Evolutionary conservation across 805 yeast species (phyloP).

Genomic region (Wickerhamomyces queroliae): DNA sequence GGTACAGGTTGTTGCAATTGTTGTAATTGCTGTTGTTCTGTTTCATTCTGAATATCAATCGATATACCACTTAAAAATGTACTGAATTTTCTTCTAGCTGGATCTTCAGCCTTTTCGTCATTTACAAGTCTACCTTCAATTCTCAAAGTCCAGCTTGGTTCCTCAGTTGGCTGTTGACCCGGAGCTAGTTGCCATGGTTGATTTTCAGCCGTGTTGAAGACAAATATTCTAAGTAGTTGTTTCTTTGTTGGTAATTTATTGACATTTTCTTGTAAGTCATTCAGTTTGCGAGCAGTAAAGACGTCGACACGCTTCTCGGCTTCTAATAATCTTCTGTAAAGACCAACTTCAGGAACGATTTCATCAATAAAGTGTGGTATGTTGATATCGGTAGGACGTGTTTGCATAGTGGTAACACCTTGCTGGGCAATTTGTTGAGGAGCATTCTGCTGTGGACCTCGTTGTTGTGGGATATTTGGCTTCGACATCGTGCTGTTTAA

Average conservation of each 20-base stretch:
- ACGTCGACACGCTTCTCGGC: constrained; percentile 84
- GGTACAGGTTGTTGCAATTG: constrained; percentile 21
- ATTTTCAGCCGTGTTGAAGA: constrained; percentile 76
- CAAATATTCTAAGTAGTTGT: constrained; percentile 67
- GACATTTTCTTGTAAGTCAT: constrained; percentile 74
- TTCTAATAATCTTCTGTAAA: constrained; percentile 64
- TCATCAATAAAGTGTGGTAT: constrained; percentile 40
- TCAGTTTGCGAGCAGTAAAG: constrained; percentile 72
- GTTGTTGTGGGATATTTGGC: constrained; percentile 21
- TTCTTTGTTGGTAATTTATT: constrained; percentile 39
- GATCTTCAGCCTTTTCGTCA: constrained; percentile 39
- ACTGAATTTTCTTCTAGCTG: constrained; percentile 58
- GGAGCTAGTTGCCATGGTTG: constrained; percentile 76
- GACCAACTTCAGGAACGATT: constrained; percentile 62
- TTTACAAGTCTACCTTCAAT: constrained; percentile 81
- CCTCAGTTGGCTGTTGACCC: constrained; percentile 21
- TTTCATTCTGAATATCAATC: constrained; percentile 50
- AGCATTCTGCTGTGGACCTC: constrained; percentile 2
- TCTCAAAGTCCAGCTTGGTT: constrained; percentile 75
- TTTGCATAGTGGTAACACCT: constrained; percentile 14
- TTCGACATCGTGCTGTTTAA: background rate
- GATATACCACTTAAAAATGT: constrained; percentile 79
- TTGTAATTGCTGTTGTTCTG: constrained; percentile 28
- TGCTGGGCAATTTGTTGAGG: constrained; percentile 18
- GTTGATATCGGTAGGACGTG: constrained; percentile 47